Evolutionary conservation across 2,329 filamentous ascomycete species (phyloP).

Genomic region (Intubia oerlemansii): DNA sequence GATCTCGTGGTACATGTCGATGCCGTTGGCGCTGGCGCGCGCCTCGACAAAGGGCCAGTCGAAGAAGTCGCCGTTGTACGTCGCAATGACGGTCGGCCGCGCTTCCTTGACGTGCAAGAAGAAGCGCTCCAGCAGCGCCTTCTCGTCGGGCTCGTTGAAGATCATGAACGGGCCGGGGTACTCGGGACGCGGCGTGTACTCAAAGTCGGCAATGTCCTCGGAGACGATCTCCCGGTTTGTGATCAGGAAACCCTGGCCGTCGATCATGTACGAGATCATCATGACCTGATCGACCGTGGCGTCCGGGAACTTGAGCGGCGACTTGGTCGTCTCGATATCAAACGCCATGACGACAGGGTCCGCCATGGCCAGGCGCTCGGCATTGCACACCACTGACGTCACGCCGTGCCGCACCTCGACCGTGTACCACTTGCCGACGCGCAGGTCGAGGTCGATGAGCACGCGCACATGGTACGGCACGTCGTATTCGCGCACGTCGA

Average conservation of each 20-base stretch:
- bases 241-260: conserved; percentile 92
- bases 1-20: conserved; percentile 98
- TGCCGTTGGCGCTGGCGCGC: conserved; percentile 77
- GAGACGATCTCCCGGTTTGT: conserved; percentile 96
- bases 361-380: conserved; percentile 71
- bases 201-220: conserved; percentile 92
- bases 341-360: conserved; percentile 98
- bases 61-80: conserved; percentile 99
- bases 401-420: conserved; percentile 86
- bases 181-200: conserved; percentile 93
- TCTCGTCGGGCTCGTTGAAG: conserved; percentile 94
- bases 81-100: conserved; percentile 87
- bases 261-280: conserved; percentile 99
- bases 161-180: conserved; percentile 92
- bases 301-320: conserved; percentile 92
- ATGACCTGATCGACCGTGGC: conserved; percentile 89
- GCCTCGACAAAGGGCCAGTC: conserved; percentile 99
- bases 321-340: conserved; percentile 95
- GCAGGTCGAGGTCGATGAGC: conserved; percentile 91
- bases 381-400: conserved; percentile 64
- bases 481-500: conserved; percentile 98
- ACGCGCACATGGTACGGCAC: conserved; percentile 98
- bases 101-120: conserved; percentile 92
- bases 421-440: conserved; percentile 92
- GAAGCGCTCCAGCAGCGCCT: conserved; percentile 70